Base-by-base conservation (phyloP, 129 eudicot genomes). In the Centrapalus pauciflorus region DNA sequence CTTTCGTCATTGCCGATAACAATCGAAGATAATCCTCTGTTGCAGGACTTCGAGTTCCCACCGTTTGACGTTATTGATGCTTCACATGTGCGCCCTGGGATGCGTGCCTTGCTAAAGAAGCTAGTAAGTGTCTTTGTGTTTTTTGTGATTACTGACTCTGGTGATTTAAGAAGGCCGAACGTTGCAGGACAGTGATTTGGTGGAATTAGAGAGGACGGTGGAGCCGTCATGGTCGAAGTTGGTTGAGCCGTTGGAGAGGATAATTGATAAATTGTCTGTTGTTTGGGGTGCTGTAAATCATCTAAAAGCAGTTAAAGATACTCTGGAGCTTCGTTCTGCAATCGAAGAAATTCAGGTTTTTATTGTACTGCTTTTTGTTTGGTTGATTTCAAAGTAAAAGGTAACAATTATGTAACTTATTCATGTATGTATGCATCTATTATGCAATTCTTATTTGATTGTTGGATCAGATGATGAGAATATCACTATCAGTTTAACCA, bases 221-320 rank as follows among this genome's bases (percentile, higher is more conserved):
- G 96, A 84, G 59, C 96, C 98, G 26, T 68, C 84, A 33, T 92
- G 98, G 98, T 74, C 87, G n/a, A 92, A 84, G 73, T 61, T 93
- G 54, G 90, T 84, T 70, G 98, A 88, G 67, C 95, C 98, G 38
- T 57, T 88, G 71, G 98, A 88, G 83, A 88, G 64, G 84, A 69
- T 92, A 23, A 35, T 71, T 14, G 98, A 92, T 76, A 72, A 75
- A 19, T 71, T 92, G 76, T 60, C 63, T 34, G 89, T 85, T 34
- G 89, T 84, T 60, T 88, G 96, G 98, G 98, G 98, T 46, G 91
- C 89, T 43, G 79, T 88, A 55, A 88, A 83, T 76, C 98, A 92
- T 84, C 83, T 92, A 20, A 92, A 88, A 75, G 57, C 95, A 4
- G 98, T 92, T 38, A 83, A 83, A 41, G 96, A 92, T 81, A 79